Conservation (phyloP, 495 filamentous ascomycete genomes). For the Apiosordaria backusii region DNA sequence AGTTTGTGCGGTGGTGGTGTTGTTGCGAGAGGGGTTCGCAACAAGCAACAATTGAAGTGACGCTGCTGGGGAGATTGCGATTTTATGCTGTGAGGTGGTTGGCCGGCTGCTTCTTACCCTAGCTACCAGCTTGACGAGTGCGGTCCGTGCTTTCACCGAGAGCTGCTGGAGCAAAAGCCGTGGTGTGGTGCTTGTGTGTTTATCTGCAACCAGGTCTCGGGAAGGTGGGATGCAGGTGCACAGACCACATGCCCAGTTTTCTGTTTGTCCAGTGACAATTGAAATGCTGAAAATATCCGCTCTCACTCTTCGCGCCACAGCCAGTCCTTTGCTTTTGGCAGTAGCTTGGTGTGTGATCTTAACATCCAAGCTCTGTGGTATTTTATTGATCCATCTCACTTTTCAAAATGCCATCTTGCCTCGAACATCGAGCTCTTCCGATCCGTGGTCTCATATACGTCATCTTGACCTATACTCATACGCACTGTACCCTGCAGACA, state of each 20-base stretch:
- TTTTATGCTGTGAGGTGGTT: slow-evolving; percentile 11
- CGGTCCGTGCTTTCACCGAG: neutral
- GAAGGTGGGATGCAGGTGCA: neutral
- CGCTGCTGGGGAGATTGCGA: slow-evolving; percentile 13
- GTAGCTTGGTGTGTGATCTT: too few species aligned
- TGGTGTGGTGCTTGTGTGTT: neutral
- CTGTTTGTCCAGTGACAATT: too few species aligned
- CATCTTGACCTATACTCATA: neutral
- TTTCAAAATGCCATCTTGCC: too few species aligned
- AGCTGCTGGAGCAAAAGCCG: neutral
- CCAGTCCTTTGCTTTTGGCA: neutral
- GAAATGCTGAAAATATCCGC: neutral
- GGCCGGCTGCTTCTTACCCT: neutral
- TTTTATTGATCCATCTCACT: too few species aligned
- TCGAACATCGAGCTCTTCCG: neutral
- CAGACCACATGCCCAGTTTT: neutral
- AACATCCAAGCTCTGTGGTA: too few species aligned
- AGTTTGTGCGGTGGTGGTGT: slow-evolving; percentile 7
- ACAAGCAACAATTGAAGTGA: neutral
- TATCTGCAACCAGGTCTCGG: neutral
- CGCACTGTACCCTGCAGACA: neutral
- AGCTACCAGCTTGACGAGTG: neutral
- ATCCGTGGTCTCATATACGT: neutral
- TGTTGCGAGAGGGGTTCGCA: neutral
- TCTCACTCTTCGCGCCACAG: neutral